Evolutionary conservation across 2,329 filamentous ascomycete species (phyloP), one percentile per base, ranked within the genome.

Genomic region (Aureobasidium lini): DNA sequence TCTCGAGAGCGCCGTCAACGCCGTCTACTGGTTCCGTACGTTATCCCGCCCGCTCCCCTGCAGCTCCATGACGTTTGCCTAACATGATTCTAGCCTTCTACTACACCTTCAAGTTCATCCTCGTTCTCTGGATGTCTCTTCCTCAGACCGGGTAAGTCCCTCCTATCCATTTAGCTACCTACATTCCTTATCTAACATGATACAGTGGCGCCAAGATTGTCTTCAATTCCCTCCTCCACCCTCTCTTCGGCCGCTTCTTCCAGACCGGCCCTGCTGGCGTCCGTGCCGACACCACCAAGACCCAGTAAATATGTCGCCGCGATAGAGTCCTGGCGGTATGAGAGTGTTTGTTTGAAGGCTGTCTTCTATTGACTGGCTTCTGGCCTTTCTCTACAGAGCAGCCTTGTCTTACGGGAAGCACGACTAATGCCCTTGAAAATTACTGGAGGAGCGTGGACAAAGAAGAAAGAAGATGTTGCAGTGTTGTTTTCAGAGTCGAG

Each of bases 81-180:
- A 57, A 71, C 59, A 42, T 37, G 7, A 11, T 36, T 8, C n/a
- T 60, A 75, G 77, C 94, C 72, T 99, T 99, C 81, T 99, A 99
- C 88, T 99, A 90, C 79, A 93, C 92, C 73, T 97, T 99, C 88
- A 99, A 99, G 84, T 96, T 99, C 73, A 81, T 95, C 72, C 88
- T 97, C 75, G 83, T 97, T 70, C 86, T 99, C 75, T 99, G 94
- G 94, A 91, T 99, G 79, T 86, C 93, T 68, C 90, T 99, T 71
- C 94, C 94, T 75, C 84, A 89, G 76, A 96, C 95, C 81, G 81
- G 82, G 93, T 96, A 87, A 73, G 87, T 79, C 23, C 44, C n/a
- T 50, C 36, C 29, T 46, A 16, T 29, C 50, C 28, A 52, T 59
- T 58, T 60, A 59, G 65, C 60, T 64, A 13, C 28, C 32, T 31